Percentiles rank a stretch among this genome's conserved stretches.
phyloP scores from a whole-genome alignment of 345 rosid species.

The Brassica juncea region DNA sequence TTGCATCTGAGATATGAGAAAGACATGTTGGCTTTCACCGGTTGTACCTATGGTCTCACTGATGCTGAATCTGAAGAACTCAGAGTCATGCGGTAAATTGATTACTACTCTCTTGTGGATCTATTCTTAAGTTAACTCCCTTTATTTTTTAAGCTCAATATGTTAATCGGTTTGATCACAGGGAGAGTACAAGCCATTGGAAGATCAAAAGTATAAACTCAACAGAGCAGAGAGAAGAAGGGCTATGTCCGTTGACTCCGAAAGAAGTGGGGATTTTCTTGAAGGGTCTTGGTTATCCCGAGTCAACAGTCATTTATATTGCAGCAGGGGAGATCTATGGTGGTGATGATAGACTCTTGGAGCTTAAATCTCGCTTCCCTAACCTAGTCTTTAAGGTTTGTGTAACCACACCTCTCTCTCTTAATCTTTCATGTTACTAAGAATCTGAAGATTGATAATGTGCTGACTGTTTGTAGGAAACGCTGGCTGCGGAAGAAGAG shows the following conservation, averaged over 20 bases:
- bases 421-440: neutral
- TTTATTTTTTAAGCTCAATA: neutral
- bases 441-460: slow-evolving; percentile 6
- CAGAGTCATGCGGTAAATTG: slow-evolving; percentile 70
- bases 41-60: slow-evolving; percentile 82
- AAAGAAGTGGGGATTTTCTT: slow-evolving; percentile 88
- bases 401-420: neutral
- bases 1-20: slow-evolving; percentile 95
- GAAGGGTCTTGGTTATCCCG: slow-evolving; percentile 78
- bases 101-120: slow-evolving; percentile 14
- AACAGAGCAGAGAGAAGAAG: slow-evolving; percentile 78
- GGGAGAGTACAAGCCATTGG: slow-evolving; percentile 88
- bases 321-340: slow-evolving; percentile 95
- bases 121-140: neutral
- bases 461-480: slow-evolving; percentile 53
- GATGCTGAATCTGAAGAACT: slow-evolving; percentile 82
- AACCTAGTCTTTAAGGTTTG: slow-evolving; percentile 81
- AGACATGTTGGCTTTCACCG: slow-evolving; percentile 96
- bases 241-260: slow-evolving; percentile 91
- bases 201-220: slow-evolving; percentile 87
- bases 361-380: slow-evolving; percentile 68
- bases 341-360: slow-evolving; percentile 67
- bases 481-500: slow-evolving; percentile 61
- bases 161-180: slow-evolving; percentile 20
- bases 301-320: slow-evolving; percentile 68